Evolutionary conservation across 129 eudicot species (phyloP), one percentile per base, ranked within the genome.

Genomic region (Silybum marianum): DNA sequence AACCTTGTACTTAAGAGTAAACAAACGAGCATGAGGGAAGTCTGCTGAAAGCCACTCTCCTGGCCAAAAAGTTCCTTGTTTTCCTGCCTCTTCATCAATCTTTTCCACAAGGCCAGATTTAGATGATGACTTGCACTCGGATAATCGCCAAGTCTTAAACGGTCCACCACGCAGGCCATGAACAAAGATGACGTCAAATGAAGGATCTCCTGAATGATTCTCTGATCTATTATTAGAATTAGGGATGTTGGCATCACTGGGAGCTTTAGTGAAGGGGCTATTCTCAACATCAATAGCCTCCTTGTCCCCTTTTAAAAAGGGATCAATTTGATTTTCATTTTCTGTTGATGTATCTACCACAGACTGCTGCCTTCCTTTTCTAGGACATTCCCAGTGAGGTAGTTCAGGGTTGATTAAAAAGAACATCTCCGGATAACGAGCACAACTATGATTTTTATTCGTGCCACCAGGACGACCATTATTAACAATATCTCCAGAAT

Each of bases 101-200:
- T 96, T 96, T 88, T 96, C 99, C 39, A 95, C 98, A 38, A 96
- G 98, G 70, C 99, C 98, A 77, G 99, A 96, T 82, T 96, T 93
- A 16, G 97, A 93, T 21, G 99, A 95, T 22, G 92, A 91, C 88
- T 96, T 96, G 87, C 91, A 92, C 58, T 93, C 97, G 34, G 97
- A 87, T 82, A 96, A 81, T 78, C 99, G 93, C 99, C 98, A 96
- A 13, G 94, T 89, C 85, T 93, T 96, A 77, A 91, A 93, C 22
- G 99, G 98, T 71, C 98, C 99, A 62, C 98, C 98, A 75, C 95
- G 98, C 63, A 96, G 82, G 71, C 99, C 99, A 83, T 96, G 99
- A 71, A 96, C 93, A 86, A 93, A 96, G 51, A 96, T 88, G 54
- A 96, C 81, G 90, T 96, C 98, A 38, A 95, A 51, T n/a, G 82